phyloP scores from a whole-genome alignment of 768 basidiomycete genomes.

The Sporobolomyces roseus region DNA sequence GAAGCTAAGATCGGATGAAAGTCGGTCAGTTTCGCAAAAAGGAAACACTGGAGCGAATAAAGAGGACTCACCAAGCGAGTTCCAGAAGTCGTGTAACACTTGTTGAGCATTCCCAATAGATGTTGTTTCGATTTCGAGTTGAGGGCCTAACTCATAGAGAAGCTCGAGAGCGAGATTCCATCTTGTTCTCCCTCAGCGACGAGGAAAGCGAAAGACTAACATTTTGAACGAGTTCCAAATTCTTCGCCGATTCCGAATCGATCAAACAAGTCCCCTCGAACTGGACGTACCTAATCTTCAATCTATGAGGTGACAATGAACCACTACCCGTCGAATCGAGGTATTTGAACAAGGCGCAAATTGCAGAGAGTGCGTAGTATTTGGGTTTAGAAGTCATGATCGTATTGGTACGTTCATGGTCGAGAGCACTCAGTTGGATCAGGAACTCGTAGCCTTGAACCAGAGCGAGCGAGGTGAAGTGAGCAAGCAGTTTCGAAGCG shows the following conservation, averaged over 20 bases:
- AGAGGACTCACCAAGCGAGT: constrained; percentile 58
- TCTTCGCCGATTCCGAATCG: constrained; percentile 79
- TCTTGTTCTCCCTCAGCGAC: neutral
- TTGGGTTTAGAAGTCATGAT: constrained; percentile 51
- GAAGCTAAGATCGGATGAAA: constrained; percentile 42
- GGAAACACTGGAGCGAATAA: neutral
- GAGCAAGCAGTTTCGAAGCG: neutral
- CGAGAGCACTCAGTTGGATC: constrained; percentile 55
- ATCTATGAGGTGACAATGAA: constrained; percentile 56
- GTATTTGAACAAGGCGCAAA: constrained; percentile 81
- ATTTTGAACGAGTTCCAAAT: constrained; percentile 84
- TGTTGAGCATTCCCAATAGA: constrained; percentile 54
- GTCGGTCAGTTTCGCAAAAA: neutral
- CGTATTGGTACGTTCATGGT: constrained; percentile 17
- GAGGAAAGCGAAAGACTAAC: constrained; percentile 46
- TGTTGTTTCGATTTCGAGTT: constrained; percentile 39
- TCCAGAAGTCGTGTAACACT: constrained; percentile 88
- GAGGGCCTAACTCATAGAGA: constrained; percentile 22
- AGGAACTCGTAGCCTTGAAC: constrained; percentile 70
- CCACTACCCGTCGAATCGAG: constrained; percentile 67
- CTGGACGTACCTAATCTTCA: constrained; percentile 45
- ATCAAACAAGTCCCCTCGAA: constrained; percentile 76
- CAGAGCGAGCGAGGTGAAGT: neutral
- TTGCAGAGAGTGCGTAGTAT: constrained; percentile 82
- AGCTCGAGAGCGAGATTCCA: neutral